Conservation (phyloP, 352 stramenopile genomes). For the Phytopythium mirpurense region DNA sequence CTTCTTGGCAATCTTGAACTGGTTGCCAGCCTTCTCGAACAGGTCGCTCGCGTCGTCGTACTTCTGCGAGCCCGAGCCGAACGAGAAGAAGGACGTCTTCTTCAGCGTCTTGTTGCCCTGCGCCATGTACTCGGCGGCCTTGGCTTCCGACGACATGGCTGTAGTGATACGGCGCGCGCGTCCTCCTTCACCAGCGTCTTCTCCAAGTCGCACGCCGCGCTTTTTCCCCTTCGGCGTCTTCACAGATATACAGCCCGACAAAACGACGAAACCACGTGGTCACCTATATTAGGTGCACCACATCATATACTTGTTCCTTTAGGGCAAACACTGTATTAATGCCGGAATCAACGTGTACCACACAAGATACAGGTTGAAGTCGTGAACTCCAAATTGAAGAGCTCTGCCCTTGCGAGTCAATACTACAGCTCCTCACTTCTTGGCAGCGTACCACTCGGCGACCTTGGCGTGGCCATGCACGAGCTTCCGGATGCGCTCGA, state of each 20-base stretch:
- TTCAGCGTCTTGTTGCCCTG: constrained; percentile 88
- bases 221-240: background rate
- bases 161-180: background rate
- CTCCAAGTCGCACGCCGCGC: background rate
- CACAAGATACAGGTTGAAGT: background rate
- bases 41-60: constrained; percentile 95
- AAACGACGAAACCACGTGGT: background rate
- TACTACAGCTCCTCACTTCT: background rate
- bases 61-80: constrained; percentile 90
- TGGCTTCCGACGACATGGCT: constrained; percentile 66
- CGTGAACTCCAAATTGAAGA: too few relatives aligned
- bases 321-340: too few relatives aligned
- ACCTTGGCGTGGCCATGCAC: constrained; percentile 31
- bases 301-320: too few relatives aligned
- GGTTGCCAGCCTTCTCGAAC: constrained; percentile 93
- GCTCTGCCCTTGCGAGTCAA: too few relatives aligned
- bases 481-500: constrained; percentile 20
- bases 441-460: constrained; percentile 22
- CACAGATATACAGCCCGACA: too few relatives aligned
- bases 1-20: constrained; percentile 96
- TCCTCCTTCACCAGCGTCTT: background rate
- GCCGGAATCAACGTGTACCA: background rate
- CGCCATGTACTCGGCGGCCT: constrained; percentile 68
- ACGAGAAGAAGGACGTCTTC: constrained; percentile 96
- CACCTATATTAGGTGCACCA: background rate